Conservation (phyloP, 1,284 basidiomycete species). For the Mycosarcoma maydis region DNA sequence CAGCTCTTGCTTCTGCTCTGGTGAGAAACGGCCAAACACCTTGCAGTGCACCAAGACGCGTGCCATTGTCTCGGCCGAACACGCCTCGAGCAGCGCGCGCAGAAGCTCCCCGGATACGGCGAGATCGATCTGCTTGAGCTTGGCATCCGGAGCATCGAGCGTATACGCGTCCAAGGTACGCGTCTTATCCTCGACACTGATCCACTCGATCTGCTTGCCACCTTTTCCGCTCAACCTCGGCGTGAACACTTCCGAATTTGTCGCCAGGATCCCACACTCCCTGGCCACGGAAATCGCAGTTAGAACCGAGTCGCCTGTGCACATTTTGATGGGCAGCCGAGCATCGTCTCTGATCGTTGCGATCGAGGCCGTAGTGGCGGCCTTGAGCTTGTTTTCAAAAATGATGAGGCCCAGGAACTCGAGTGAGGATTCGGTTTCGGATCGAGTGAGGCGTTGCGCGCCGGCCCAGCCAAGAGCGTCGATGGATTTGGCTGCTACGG, state of each 20-base stretch:
- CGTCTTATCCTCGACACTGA: conserved; percentile 27
- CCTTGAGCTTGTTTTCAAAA: conserved; percentile 49
- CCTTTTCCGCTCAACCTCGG: conserved; percentile 14
- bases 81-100: conserved; percentile 18
- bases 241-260: conserved; percentile 25
- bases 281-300: conserved; percentile 50
- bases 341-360: conserved; percentile 39
- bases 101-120: conserved; percentile 49
- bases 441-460: conserved; percentile 10
- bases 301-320: conserved; percentile 49
- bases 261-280: conserved; percentile 35
- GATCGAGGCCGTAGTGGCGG: conserved; percentile 19
- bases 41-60: conserved; percentile 37
- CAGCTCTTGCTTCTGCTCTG: conserved; percentile 54
- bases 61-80: conserved; percentile 42
- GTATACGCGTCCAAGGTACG: conserved; percentile 40
- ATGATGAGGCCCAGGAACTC: conserved; percentile 44
- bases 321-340: conserved; percentile 46
- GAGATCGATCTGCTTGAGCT: conserved; percentile 36
- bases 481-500: conserved; percentile 35
- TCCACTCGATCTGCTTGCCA: conserved; percentile 46
- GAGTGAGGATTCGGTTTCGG: conserved; percentile 24
- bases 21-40: conserved; percentile 50
- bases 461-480: conserved; percentile 19
- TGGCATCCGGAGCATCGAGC: conserved; percentile 22